Conservation (phyloP, 1,284 basidiomycete species). For the Ustilago crameri region DNA sequence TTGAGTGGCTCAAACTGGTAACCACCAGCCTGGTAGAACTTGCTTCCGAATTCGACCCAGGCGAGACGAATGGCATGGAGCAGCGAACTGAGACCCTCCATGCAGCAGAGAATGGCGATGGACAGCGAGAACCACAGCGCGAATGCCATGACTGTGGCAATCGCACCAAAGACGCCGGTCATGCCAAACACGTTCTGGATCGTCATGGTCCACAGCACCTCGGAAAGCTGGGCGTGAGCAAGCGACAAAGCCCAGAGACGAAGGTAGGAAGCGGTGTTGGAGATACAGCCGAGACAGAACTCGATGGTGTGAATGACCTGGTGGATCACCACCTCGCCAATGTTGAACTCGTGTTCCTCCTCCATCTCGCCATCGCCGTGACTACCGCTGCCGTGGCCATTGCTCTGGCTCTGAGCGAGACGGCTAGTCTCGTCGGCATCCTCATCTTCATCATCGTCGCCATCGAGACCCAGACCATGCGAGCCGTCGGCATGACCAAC, state of each 20-base stretch:
- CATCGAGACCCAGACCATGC: slow-evolving; percentile 48
- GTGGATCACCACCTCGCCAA: slow-evolving; percentile 93
- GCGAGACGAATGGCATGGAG: slow-evolving; percentile 94
- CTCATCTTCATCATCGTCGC: slow-evolving; percentile 54
- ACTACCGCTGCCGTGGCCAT: slow-evolving; percentile 84
- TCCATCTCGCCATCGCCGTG: slow-evolving; percentile 77
- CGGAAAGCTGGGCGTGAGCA: slow-evolving; percentile 95
- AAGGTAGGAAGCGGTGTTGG: slow-evolving; percentile 98
- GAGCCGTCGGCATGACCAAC: slow-evolving; percentile 68
- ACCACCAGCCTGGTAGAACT: slow-evolving; percentile 91
- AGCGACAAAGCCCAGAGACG: slow-evolving; percentile 98
- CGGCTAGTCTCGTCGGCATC: slow-evolving; percentile 71
- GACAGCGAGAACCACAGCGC: slow-evolving; percentile 85
- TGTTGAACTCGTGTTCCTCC: slow-evolving; percentile 75
- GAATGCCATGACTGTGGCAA: slow-evolving; percentile 77
- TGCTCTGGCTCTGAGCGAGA: slow-evolving; percentile 62
- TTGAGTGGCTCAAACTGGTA: slow-evolving; percentile 71
- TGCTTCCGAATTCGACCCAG: slow-evolving; percentile 98
- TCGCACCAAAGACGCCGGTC: slow-evolving; percentile 71
- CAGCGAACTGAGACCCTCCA: slow-evolving; percentile 85
- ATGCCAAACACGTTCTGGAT: slow-evolving; percentile 66
- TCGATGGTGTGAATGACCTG: slow-evolving; percentile 83
- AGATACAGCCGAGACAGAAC: slow-evolving; percentile 97
- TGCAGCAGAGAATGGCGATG: slow-evolving; percentile 77
- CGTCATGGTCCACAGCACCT: slow-evolving; percentile 74